These are phyloP conservation scores for Scheffersomyces titani DNA, from an alignment of 1,139 yeast species.

Conservation along the genomic window DNA sequence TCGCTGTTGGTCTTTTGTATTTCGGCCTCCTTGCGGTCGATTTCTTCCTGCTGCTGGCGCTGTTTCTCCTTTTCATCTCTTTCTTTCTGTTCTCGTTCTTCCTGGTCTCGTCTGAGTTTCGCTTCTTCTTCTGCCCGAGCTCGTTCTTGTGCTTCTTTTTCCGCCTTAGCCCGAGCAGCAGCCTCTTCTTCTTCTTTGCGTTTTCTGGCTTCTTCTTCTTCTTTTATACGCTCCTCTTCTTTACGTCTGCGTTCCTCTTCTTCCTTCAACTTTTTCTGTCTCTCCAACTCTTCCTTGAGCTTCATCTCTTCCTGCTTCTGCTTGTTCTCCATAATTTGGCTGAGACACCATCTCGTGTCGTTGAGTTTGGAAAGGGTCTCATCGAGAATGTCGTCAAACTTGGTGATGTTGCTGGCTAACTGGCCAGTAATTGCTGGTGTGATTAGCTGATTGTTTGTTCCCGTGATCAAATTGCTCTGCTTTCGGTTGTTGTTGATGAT, in stretches of 20 bases:
- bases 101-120: constrained; percentile 10
- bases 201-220: constrained; percentile 11
- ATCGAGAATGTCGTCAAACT: constrained; percentile 46
- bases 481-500: constrained; percentile 43
- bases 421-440: constrained; percentile 45
- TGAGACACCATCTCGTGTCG: constrained; percentile 50
- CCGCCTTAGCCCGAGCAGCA: constrained; percentile 3
- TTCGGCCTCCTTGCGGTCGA: constrained; percentile 7
- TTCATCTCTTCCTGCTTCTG: constrained; percentile 46
- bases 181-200: constrained; percentile 6
- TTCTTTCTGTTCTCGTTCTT: constrained; percentile 7
- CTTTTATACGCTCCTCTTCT: constrained; percentile 14
- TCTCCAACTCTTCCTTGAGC: constrained; percentile 39
- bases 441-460: constrained; percentile 45
- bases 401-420: constrained; percentile 34
- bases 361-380: constrained; percentile 46
- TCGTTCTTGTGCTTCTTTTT: constrained; percentile 10
- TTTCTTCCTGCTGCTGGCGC: constrained; percentile 14
- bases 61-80: constrained; percentile 13
- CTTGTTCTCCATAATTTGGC: constrained; percentile 44
- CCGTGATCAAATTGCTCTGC: constrained; percentile 46
- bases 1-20: constrained; percentile 4
- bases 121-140: constrained; percentile 13
- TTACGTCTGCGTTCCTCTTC: constrained; percentile 18
- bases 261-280: constrained; percentile 26